Conservation (phyloP, 2,329 filamentous ascomycete species). For the Dactylonectria macrodidyma region DNA sequence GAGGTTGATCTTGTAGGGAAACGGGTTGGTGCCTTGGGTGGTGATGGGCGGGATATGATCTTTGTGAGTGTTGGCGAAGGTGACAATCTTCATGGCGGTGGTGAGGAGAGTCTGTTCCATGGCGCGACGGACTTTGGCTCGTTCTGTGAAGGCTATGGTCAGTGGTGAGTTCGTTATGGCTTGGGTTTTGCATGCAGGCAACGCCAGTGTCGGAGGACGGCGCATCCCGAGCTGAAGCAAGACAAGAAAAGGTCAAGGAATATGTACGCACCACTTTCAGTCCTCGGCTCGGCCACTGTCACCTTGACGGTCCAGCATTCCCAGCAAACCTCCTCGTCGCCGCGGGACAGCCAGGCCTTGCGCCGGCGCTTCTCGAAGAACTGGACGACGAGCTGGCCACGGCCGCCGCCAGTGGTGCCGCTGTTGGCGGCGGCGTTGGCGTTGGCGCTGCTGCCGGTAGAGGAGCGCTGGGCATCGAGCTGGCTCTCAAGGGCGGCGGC, state of each 20-base stretch:
- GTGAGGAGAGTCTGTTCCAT: constrained; percentile 93
- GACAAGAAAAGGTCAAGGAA: neutral
- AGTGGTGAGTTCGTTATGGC: neutral
- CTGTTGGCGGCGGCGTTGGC: constrained; percentile 35
- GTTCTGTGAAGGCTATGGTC: constrained; percentile 68
- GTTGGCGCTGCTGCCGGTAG: constrained; percentile 32
- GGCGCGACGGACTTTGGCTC: constrained; percentile 87
- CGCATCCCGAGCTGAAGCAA: constrained; percentile 12
- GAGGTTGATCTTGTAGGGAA: constrained; percentile 93
- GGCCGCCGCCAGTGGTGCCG: constrained; percentile 70
- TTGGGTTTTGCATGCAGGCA: neutral
- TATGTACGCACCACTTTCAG: constrained; percentile 80
- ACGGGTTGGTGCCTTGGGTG: constrained; percentile 93
- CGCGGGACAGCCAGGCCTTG: constrained; percentile 84
- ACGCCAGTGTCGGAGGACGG: constrained; percentile 14
- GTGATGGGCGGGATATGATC: constrained; percentile 98
- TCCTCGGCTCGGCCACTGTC: constrained; percentile 90
- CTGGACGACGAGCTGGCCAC: constrained; percentile 87
- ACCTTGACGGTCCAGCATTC: constrained; percentile 96
- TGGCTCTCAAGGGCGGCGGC: constrained; percentile 85
- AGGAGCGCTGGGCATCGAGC: constrained; percentile 72
- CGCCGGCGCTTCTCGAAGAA: constrained; percentile 95
- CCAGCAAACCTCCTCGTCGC: constrained; percentile 96
- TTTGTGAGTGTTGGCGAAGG: constrained; percentile 88
- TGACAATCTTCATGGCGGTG: constrained; percentile 90